Conservation (phyloP, 176 grass and related monocot species). For the Raddia distichophylla region DNA sequence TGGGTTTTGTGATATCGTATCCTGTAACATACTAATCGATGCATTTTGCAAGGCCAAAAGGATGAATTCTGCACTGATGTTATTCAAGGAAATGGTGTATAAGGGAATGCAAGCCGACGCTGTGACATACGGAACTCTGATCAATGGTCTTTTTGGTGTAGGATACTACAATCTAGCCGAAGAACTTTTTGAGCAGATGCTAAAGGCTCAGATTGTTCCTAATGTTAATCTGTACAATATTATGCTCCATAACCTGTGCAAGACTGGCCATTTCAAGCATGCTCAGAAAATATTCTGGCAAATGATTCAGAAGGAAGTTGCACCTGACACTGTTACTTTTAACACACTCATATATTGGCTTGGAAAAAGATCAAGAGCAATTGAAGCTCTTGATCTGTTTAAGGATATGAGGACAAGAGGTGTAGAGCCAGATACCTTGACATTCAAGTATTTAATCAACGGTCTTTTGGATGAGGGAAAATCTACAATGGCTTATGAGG, state of each 20-base stretch:
- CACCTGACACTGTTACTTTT: constrained; percentile 68
- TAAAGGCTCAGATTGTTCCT: constrained; percentile 51
- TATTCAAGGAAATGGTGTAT: constrained; percentile 72
- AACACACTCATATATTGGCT: constrained; percentile 63
- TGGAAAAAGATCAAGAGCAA: constrained; percentile 55
- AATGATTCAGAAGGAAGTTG: constrained; percentile 57
- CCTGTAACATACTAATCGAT: constrained; percentile 77
- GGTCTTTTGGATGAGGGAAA: constrained; percentile 70
- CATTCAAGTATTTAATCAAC: constrained; percentile 66
- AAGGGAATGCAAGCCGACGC: constrained; percentile 73
- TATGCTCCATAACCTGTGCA: constrained; percentile 71
- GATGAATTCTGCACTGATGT: constrained; percentile 54
- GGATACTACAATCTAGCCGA: constrained; percentile 59
- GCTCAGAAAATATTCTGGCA: constrained; percentile 53
- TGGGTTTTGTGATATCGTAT: constrained; percentile 70
- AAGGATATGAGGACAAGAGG: constrained; percentile 57
- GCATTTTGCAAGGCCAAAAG: constrained; percentile 73
- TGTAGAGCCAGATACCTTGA: constrained; percentile 63
- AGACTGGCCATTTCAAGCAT: constrained; percentile 52
- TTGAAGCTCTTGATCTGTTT: constrained; percentile 64
- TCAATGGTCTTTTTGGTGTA: constrained; percentile 65
- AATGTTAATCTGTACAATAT: constrained; percentile 71
- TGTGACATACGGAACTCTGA: constrained; percentile 74
- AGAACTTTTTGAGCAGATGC: constrained; percentile 72
- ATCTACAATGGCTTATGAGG: constrained; percentile 54